Evolutionary conservation across 192 early-diverging fungal genomes (phyloP), one percentile per base, ranked within the genome.

Genomic region (Helicostylum pulchrum): DNA sequence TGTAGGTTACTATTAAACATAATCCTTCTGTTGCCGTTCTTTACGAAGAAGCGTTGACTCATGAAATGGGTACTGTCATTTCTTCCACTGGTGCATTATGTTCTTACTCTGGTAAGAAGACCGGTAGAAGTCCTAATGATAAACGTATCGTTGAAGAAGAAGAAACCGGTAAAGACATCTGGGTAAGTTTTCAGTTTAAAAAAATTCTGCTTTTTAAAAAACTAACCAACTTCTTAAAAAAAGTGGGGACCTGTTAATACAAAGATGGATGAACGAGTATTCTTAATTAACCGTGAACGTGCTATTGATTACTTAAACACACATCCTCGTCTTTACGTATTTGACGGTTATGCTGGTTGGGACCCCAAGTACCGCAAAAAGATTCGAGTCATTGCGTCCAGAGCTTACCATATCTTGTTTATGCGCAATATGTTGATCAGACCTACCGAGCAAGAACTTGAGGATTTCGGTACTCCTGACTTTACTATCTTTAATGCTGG

Each of bases 361-460:
- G 96, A 98, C 74, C 90, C 94, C 67, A 94, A 94, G 82, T 92
- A 97, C 84, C 88, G 95, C 63, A 92, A 95, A 79, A 98, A 98
- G 85, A 90, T 98, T 53, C 90, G 96, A 57, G 86, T 96, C 9
- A 87, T 98, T 71, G 93, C 92, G 67, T 88, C 94, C 21, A 89
- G 94, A 65, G 94, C 96, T 36, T 97, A 98, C 82, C 94, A 98
- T 75, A 86, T 88, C 23, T 80, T 98, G 63, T 98, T 98, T 77
- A 98, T 98, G 96, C 82, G 85, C 82, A 96, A 98, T 83, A 98
- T 98, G 94, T 83, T 98, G 67, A 96, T 98, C 75, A 89, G 96
- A 47, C 94, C 96, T 34, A 93, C 93, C 6, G 78, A 77, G 5
- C 85, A 92, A 68, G 96, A 98, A 79, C 87, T 96, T n/a, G 89